Base-by-base conservation (phyloP, 805 yeast species). In the Wickerhamomyces kurtzmanii region DNA sequence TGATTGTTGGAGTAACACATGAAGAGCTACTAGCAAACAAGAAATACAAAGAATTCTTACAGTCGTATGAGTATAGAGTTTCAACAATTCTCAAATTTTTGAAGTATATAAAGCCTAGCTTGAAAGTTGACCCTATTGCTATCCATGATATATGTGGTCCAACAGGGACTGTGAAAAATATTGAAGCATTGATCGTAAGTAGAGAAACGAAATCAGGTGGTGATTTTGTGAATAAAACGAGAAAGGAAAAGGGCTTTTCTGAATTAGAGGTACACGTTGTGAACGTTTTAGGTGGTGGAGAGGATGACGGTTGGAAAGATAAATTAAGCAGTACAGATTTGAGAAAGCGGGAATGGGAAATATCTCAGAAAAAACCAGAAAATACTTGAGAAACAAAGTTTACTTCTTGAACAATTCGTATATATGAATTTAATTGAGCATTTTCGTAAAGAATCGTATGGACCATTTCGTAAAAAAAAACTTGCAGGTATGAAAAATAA, bases 61-160 rank as follows among this genome's bases (percentile, higher is more conserved):
- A 91, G 42, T 33, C 69, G 0, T 81, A 66, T 39, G 68, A 64
- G 1, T 29, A 26, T 10, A 63, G 98, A 31, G 60, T 62, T 6
- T 39, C 40, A 1, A 46, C 45, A 1, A 81, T 80, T 0, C 34
- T 46, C 2, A 28, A 42, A 0, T 85, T 85, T 44, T 34, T 89
- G 5, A 38, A 43, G 1, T 40, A 58, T 16, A 43, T 74, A 8
- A 61, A 62, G 23, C 75, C 83, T 4, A 33, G 43, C 0, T 45
- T 77, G 6, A 31, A 36, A 0, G 55, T 73, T 8, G 72, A 74
- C 17, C 56, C 78, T 2, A 68, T 66, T 28, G 72, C 78, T 37
- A 75, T 91, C 25, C 67, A 75, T 34, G 97, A 91, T 48, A 68
- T 87, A 0, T 86, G 93, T 54, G 99, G 99, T 0, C 98, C 97